Percentiles rank a stretch among this genome's conserved stretches.
These are phyloP conservation scores for Mollisia scopiformis DNA, from an alignment of 2,329 filamentous ascomycete genomes.

Conservation along the genomic window DNA sequence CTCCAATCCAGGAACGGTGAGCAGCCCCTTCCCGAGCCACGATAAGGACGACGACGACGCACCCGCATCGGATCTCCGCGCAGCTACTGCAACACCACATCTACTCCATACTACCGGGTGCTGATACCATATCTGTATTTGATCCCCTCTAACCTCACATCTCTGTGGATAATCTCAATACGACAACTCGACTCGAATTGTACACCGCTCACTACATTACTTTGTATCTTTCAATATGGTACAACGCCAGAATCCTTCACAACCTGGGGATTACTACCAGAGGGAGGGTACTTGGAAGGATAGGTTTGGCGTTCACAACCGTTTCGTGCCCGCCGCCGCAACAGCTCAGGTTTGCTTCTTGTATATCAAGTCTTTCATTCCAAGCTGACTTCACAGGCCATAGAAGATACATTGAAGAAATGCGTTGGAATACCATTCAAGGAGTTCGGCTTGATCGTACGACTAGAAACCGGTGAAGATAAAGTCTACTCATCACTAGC, in stretches of 20 bases:
- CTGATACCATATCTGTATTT: constrained; percentile 31
- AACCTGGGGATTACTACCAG: constrained; percentile 21
- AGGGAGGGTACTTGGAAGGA: constrained; percentile 25
- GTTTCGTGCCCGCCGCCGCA: not conserved
- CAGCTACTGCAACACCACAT: too few species aligned
- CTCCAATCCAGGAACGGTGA: too few species aligned
- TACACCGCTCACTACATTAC: constrained; percentile 20
- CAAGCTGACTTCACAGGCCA: constrained; percentile 22
- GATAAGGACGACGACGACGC: too few species aligned
- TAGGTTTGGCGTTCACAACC: constrained; percentile 25
- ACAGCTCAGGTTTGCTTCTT: constrained; percentile 18
- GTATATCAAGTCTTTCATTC: not conserved
- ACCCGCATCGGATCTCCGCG: too few species aligned
- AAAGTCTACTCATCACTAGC: constrained; percentile 27
- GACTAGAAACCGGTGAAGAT: constrained; percentile 28
- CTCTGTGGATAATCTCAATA: constrained; percentile 32
- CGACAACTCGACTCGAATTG: constrained; percentile 38
- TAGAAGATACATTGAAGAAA: constrained; percentile 30
- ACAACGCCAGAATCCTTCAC: constrained; percentile 18
- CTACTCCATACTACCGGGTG: constrained; percentile 17
- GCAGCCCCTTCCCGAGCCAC: too few species aligned
- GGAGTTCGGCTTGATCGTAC: constrained; percentile 31
- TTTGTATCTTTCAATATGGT: constrained; percentile 29
- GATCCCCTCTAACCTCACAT: constrained; percentile 21
- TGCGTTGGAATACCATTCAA: constrained; percentile 27